These are phyloP conservation scores for Talaromyces atroroseus DNA, from an alignment of 2,329 filamentous ascomycete genomes.

Conservation along the genomic window DNA sequence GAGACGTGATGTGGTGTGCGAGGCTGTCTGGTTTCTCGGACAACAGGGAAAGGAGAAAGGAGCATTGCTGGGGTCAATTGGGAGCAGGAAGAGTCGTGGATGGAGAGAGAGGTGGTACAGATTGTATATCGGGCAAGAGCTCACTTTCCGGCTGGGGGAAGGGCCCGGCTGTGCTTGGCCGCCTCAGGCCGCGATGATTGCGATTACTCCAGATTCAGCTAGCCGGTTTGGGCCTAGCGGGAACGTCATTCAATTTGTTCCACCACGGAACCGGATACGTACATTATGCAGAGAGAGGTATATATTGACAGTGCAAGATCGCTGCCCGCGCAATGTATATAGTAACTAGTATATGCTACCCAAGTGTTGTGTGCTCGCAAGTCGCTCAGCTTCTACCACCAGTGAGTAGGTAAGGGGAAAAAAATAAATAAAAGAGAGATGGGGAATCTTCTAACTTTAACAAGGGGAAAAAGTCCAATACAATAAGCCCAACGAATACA, in stretches of 20 bases:
- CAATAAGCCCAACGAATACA: not conserved
- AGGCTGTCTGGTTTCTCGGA: not conserved
- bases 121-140: no score
- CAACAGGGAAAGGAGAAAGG: not conserved
- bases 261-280: no score
- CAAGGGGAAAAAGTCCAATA: not conserved
- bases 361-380: not conserved
- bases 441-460: conserved; percentile 8
- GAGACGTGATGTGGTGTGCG: not conserved
- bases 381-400: not conserved
- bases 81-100: no score
- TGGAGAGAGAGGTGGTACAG: no score
- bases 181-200: not conserved
- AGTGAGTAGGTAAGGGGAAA: not conserved
- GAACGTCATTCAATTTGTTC: not conserved
- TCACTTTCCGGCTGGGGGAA: no score
- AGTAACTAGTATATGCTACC: not conserved
- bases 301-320: not conserved
- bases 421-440: not conserved
- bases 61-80: not conserved
- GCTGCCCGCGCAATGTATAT: not conserved
- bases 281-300: not conserved
- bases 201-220: not conserved
- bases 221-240: not conserved
- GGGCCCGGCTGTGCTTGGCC: not conserved